phyloP scores from a whole-genome alignment of 2,329 filamentous ascomycete species.

The Penicillium sp. region DNA sequence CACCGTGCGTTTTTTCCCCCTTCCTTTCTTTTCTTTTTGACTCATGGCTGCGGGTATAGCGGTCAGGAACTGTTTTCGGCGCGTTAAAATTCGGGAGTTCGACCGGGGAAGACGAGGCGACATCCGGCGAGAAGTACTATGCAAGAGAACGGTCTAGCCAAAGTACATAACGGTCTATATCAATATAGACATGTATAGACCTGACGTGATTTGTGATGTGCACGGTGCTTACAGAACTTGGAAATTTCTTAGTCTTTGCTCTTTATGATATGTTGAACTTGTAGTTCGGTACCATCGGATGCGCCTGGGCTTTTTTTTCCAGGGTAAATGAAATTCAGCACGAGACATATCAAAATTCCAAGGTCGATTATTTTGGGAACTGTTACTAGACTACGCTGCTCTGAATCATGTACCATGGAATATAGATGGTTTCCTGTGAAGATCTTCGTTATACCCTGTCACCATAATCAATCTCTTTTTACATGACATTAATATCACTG shows the following conservation, averaged over 20 bases:
- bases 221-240: neutral
- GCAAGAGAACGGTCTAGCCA: neutral
- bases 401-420: neutral
- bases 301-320: neutral
- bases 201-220: neutral
- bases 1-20: neutral
- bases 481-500: neutral
- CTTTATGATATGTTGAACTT: neutral
- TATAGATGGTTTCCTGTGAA: neutral
- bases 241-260: no score
- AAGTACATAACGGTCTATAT: constrained; percentile 1
- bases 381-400: neutral
- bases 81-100: neutral
- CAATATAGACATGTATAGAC: neutral
- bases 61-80: neutral
- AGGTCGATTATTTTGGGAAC: neutral
- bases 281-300: neutral
- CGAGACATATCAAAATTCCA: neutral
- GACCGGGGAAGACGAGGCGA: neutral
- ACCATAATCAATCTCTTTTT: neutral
- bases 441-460: neutral
- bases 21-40: neutral
- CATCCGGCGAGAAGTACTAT: neutral
- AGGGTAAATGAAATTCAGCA: neutral
- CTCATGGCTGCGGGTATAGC: neutral